Base-by-base conservation (phyloP, 345 rosid species). In the Salix viminalis region DNA sequence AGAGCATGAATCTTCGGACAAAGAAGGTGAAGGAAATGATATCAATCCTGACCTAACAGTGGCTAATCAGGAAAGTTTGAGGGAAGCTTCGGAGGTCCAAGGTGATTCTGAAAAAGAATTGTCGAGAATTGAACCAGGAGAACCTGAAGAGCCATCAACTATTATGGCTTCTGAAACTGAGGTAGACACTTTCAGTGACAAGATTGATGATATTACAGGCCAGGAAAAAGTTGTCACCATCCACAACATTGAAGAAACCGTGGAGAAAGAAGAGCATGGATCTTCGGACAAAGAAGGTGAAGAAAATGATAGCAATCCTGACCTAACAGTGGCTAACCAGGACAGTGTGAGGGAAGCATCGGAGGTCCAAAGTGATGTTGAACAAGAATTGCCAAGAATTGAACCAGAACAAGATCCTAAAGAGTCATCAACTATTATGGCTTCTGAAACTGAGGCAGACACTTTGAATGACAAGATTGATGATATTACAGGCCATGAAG, bases 171-270 rank as follows among this genome's bases (percentile, higher is more conserved):
- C 21, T 58, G 76, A 66, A 66, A 60, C 50, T 6, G 69, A 79
- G 72, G 60, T 30, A 48, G n/a, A 2, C 6, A 16, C 34, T 26
- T 34, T 62, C 52, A 32, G 19, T 46, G 67, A 77, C 30, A 65
- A 48, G 26, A 39, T 64, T 37, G 72, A 62, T 39, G 65, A 52
- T 26, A 36, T 66, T 50, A 56, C 42, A 44, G 41, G 44, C 36
- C 36, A 16, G 13, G 26, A 19, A 19, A 77, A 65, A 67, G 58
- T 50, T 16, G 75, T 34, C 61, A 67, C 77, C 54, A 32, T 61
- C 52, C 75, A 67, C 37, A 65, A 62, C 67, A 65, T 32, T 61
- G 56, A 79, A 68, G 71, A 79, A 67, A 67, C 41, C 16, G 32
- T 19, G 12, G 5, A 4, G 6, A 34, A 34, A 34, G 36, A 34